A percentile compares a stretch with the other conserved stretches of the same genome.
Evolutionary conservation across 805 yeast genomes (phyloP).

Genomic region (Yueomyces sp.): DNA sequence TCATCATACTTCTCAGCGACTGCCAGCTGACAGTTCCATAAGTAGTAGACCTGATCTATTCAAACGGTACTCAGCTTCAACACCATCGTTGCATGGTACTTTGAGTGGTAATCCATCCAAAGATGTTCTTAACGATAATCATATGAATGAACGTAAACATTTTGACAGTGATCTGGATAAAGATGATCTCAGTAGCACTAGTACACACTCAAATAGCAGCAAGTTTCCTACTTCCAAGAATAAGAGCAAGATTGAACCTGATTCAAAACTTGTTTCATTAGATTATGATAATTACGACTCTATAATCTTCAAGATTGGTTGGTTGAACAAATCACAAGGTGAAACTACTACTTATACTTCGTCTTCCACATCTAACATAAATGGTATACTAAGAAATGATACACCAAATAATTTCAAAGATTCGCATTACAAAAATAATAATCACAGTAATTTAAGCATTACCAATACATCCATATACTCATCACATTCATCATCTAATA

Average conservation of each 20-base stretch:
- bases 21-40: too few species aligned
- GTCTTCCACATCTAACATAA: not conserved
- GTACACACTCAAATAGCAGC: not conserved
- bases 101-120: not conserved
- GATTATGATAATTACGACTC: constrained; percentile 26
- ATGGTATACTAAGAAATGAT: not conserved
- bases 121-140: not conserved
- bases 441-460: not conserved
- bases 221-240: not conserved
- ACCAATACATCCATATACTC: not conserved
- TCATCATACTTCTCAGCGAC: too few species aligned
- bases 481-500: not conserved
- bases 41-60: not conserved
- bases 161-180: not conserved
- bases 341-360: not conserved
- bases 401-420: not conserved
- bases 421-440: not conserved
- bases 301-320: constrained; percentile 36
- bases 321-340: constrained; percentile 41
- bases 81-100: not conserved
- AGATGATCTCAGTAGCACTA: not conserved
- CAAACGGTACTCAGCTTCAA: not conserved
- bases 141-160: not conserved
- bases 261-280: constrained; percentile 3
- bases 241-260: not conserved